These are phyloP conservation scores for Hygrophorus russula DNA, from an alignment of 768 basidiomycete species.

Conservation along the genomic window DNA sequence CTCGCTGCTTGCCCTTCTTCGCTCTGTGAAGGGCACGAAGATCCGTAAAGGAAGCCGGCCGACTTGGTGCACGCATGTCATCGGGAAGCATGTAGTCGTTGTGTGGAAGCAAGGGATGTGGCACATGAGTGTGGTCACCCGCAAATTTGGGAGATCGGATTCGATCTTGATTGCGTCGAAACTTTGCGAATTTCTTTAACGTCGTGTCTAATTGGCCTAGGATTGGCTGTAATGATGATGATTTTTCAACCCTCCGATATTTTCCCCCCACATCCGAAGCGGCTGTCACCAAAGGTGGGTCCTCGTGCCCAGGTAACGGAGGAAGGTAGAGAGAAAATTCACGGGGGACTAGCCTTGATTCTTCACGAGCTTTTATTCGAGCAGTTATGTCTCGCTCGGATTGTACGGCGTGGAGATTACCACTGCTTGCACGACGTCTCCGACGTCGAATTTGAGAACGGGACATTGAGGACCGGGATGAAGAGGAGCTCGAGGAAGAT, in stretches of 20 bases:
- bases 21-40: slow-evolving; percentile 13
- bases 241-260: slow-evolving; percentile 21
- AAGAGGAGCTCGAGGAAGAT: slow-evolving; percentile 35
- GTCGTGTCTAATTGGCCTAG: slow-evolving; percentile 39
- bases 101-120: slow-evolving; percentile 8
- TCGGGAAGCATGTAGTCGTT: slow-evolving; percentile 26
- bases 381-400: slow-evolving; percentile 53
- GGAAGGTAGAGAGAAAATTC: slow-evolving; percentile 58
- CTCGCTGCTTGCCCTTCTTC: slow-evolving; percentile 40
- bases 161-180: slow-evolving; percentile 18
- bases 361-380: slow-evolving; percentile 52
- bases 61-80: slow-evolving; percentile 14
- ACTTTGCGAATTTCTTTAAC: slow-evolving; percentile 28
- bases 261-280: background rate
- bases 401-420: slow-evolving; percentile 37
- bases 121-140: background rate
- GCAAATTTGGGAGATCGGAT: slow-evolving; percentile 9
- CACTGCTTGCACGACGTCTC: slow-evolving; percentile 34
- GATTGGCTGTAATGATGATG: slow-evolving; percentile 35
- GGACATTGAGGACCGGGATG: slow-evolving; percentile 32
- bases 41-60: slow-evolving; percentile 20
- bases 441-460: slow-evolving; percentile 32
- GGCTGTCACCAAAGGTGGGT: background rate
- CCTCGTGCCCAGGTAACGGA: slow-evolving; percentile 15
- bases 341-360: slow-evolving; percentile 46